Conservation (phyloP, 1,284 basidiomycete genomes). For the Hymenochaete sp. region DNA sequence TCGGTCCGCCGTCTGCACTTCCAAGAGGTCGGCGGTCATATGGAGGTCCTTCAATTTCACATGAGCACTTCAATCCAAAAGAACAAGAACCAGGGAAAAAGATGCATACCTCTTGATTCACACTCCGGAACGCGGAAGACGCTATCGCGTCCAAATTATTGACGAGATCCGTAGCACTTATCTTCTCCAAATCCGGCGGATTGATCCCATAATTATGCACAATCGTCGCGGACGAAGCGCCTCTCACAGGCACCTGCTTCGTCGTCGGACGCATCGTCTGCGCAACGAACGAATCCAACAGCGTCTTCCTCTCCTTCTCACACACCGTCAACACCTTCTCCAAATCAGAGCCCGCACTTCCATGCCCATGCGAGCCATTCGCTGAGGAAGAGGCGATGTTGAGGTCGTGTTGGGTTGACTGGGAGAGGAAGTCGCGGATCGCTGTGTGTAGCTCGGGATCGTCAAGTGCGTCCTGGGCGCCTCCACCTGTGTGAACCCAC, state of each 20-base stretch:
- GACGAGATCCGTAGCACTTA: slow-evolving; percentile 59
- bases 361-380: slow-evolving; percentile 27
- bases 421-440: slow-evolving; percentile 45
- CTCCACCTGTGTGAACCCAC: slow-evolving; percentile 63
- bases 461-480: slow-evolving; percentile 68
- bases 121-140: slow-evolving; percentile 59
- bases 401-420: slow-evolving; percentile 25
- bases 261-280: slow-evolving; percentile 55
- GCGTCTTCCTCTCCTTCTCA: slow-evolving; percentile 33
- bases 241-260: slow-evolving; percentile 22
- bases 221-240: slow-evolving; percentile 26
- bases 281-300: slow-evolving; percentile 41
- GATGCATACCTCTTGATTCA: slow-evolving; percentile 59
- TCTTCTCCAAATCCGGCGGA: slow-evolving; percentile 57
- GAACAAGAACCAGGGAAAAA: neutral
- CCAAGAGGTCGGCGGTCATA: slow-evolving; percentile 63
- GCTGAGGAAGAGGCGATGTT: neutral
- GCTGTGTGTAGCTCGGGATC: slow-evolving; percentile 52
- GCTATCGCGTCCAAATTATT: slow-evolving; percentile 69
- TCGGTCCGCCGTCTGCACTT: slow-evolving; percentile 68
- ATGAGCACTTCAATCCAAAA: slow-evolving; percentile 11
- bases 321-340: slow-evolving; percentile 40
- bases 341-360: slow-evolving; percentile 22
- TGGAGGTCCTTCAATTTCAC: slow-evolving; percentile 51
- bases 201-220: slow-evolving; percentile 41